Percentiles rank a stretch among this genome's conserved stretches.
Evolutionary conservation across 78 protist species (phyloP).

Genomic region (Dictyostelium citrinum): DNA sequence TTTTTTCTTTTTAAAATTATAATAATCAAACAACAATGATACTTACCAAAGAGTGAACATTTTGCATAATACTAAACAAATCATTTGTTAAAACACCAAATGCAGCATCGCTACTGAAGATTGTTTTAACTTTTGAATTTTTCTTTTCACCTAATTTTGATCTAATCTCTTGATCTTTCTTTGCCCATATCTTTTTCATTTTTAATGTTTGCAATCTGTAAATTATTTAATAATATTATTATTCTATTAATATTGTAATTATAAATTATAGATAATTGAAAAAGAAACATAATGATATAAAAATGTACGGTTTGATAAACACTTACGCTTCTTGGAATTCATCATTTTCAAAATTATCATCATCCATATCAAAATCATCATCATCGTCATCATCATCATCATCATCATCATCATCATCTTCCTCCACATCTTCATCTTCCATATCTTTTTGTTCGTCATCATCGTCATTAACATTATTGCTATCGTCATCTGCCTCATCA

Average conservation of each 20-base stretch:
- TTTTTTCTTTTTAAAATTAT: not conserved
- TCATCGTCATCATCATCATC: constrained; percentile 11
- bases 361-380: not conserved
- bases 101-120: constrained; percentile 81
- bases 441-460: not conserved
- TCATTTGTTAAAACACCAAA: constrained; percentile 79
- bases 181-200: constrained; percentile 78
- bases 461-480: not conserved
- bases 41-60: constrained; percentile 33
- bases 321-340: constrained; percentile 81
- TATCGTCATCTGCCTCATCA: not conserved
- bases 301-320: too few relatives aligned
- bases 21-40: too few relatives aligned
- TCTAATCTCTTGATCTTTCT: constrained; percentile 69
- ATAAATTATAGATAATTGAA: too few relatives aligned
- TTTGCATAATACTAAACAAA: constrained; percentile 71
- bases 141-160: constrained; percentile 50
- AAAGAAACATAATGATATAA: too few relatives aligned
- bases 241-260: too few relatives aligned
- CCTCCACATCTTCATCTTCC: not conserved
- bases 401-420: not conserved
- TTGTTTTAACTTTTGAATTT: constrained; percentile 30
- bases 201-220: constrained; percentile 69
- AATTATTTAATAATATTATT: not conserved
- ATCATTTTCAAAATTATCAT: constrained; percentile 49